Conservation (phyloP, 2,329 filamentous ascomycete genomes). For the Boeremia lycopersici region DNA sequence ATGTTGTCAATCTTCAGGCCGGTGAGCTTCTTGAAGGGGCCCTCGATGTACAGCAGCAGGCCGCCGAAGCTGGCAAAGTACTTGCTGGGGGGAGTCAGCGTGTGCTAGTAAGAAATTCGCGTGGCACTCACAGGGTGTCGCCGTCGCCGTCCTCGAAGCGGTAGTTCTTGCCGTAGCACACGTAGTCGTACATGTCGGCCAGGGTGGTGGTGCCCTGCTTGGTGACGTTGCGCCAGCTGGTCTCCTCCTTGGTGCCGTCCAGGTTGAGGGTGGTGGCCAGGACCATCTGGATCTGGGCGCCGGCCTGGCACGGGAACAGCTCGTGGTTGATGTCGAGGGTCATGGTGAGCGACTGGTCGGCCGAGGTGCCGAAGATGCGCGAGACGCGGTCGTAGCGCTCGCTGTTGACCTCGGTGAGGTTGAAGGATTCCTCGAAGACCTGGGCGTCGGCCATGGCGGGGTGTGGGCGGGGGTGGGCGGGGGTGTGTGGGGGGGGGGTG, state of each 20-base stretch:
- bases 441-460: conserved; percentile 77
- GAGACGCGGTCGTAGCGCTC: conserved; percentile 95
- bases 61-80: conserved; percentile 95
- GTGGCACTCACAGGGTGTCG: conserved; percentile 82
- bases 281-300: conserved; percentile 79
- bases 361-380: conserved; percentile 77
- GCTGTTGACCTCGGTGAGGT: conserved; percentile 76
- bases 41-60: conserved; percentile 85
- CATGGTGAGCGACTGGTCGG: conserved; percentile 78
- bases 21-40: conserved; percentile 94
- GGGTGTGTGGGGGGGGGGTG: background rate
- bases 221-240: conserved; percentile 70
- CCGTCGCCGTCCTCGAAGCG: conserved; percentile 84
- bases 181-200: conserved; percentile 85
- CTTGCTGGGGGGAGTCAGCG: conserved; percentile 65
- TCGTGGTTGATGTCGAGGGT: conserved; percentile 93
- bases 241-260: conserved; percentile 70
- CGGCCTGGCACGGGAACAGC: conserved; percentile 77
- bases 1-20: conserved; percentile 90
- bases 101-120: too few species aligned
- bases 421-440: conserved; percentile 93
- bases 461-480: background rate
- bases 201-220: conserved; percentile 58
- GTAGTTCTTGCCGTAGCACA: conserved; percentile 88
- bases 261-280: conserved; percentile 85